Evolutionary conservation across 2,329 filamentous ascomycete species (phyloP).

Genomic region (Beauveria varroae): DNA sequence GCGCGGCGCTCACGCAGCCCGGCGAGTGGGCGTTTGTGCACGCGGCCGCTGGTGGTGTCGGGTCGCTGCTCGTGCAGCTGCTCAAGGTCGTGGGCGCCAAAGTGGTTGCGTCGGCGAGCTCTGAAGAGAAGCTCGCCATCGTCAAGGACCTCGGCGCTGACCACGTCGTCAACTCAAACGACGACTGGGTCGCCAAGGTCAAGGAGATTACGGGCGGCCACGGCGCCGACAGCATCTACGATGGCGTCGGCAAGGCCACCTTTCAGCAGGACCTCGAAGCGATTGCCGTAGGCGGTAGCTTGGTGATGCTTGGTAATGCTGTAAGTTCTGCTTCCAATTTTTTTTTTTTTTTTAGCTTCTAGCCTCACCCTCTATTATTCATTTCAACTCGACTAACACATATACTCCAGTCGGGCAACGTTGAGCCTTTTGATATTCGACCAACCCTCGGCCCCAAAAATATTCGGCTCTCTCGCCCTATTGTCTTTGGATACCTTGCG

Average conservation of each 20-base stretch:
- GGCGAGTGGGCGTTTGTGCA: constrained; percentile 80
- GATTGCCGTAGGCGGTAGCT: constrained; percentile 66
- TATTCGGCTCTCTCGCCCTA: constrained; percentile 66
- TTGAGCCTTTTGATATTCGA: constrained; percentile 55
- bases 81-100: constrained; percentile 64
- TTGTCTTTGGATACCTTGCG: constrained; percentile 61
- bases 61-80: constrained; percentile 67
- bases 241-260: constrained; percentile 77
- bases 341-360: neutral
- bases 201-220: constrained; percentile 62
- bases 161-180: constrained; percentile 65
- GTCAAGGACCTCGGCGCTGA: constrained; percentile 65
- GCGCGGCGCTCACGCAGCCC: constrained; percentile 65
- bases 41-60: constrained; percentile 78
- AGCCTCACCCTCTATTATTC: too few relatives aligned
- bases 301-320: constrained; percentile 77
- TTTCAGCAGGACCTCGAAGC: constrained; percentile 72
- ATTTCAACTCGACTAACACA: constrained; percentile 10
- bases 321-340: constrained; percentile 36
- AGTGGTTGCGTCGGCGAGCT: constrained; percentile 73
- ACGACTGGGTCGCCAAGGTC: constrained; percentile 48
- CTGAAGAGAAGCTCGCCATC: constrained; percentile 61
- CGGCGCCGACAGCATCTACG: constrained; percentile 73
- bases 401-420: constrained; percentile 50
- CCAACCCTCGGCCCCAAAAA: constrained; percentile 63